Conservation (phyloP, 2,329 filamentous ascomycete genomes). For the Xylaria multiplex region DNA sequence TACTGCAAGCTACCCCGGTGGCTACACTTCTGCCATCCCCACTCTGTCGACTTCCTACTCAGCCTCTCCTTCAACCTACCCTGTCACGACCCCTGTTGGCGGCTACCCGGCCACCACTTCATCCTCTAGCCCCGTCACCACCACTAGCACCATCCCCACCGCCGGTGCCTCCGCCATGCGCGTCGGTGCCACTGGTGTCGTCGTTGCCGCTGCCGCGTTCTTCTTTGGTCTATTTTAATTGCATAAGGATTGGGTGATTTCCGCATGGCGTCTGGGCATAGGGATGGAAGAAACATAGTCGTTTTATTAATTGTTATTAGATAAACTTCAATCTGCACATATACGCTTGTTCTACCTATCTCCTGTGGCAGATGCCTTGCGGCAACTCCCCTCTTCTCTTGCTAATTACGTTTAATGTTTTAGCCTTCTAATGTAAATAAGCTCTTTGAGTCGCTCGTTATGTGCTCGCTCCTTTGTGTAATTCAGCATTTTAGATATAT, state of each 20-base stretch:
- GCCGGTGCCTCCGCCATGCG: constrained; percentile 36
- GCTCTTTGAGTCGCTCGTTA: constrained; percentile 28
- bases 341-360: constrained; percentile 20
- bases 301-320: constrained; percentile 30
- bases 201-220: constrained; percentile 41
- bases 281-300: constrained; percentile 28
- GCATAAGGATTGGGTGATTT: constrained; percentile 25
- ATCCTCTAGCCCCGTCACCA: constrained; percentile 17
- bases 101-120: constrained; percentile 20
- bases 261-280: constrained; percentile 32
- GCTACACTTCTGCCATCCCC: constrained; percentile 14
- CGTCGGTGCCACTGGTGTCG: constrained; percentile 39
- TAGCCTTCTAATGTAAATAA: constrained; percentile 39
- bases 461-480: constrained; percentile 27
- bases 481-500: constrained; percentile 26
- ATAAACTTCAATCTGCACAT: constrained; percentile 19
- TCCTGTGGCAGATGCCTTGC: constrained; percentile 18
- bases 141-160: constrained; percentile 39
- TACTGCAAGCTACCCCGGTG: neutral
- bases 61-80: constrained; percentile 12
- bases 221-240: constrained; percentile 41
- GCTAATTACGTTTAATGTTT: constrained; percentile 31
- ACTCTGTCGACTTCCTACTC: constrained; percentile 31
- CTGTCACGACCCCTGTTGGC: constrained; percentile 21
- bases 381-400: neutral